Conservation (phyloP, 1,284 basidiomycete species). For the Rhizoctonia solani region DNA sequence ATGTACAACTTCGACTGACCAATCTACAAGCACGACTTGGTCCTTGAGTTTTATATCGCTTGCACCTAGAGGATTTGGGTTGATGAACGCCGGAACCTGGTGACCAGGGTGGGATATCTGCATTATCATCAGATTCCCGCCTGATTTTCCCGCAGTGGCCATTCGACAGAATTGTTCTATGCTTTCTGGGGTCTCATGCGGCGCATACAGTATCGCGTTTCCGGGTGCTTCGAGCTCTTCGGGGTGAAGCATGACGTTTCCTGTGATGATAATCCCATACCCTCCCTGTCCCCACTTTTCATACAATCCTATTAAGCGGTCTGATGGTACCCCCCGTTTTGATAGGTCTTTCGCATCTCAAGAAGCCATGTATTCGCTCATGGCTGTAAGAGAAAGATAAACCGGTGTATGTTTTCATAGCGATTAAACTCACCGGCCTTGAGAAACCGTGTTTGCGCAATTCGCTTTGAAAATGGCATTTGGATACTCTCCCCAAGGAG, state of each 20-base stretch:
- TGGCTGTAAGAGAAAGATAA: not conserved
- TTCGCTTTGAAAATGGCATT: constrained; percentile 1
- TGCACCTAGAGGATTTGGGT: constrained; percentile 45
- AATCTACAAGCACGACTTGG: too few relatives aligned
- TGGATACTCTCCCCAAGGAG: constrained; percentile 14
- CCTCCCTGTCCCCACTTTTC: constrained; percentile 13
- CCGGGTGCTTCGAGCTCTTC: constrained; percentile 33
- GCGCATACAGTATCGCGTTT: constrained; percentile 36
- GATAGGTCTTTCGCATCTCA: constrained; percentile 2
- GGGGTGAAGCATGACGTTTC: constrained; percentile 18
- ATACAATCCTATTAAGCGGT: not conserved
- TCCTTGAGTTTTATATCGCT: constrained; percentile 43
- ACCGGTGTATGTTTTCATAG: not conserved
- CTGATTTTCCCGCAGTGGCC: constrained; percentile 49
- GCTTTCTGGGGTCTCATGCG: constrained; percentile 40
- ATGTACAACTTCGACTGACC: not conserved
- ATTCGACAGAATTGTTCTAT: constrained; percentile 45
- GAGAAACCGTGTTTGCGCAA: constrained; percentile 16
- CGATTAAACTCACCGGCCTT: constrained; percentile 3
- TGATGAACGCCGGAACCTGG: constrained; percentile 40
- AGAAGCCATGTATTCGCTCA: constrained; percentile 9
- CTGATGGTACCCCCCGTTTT: constrained; percentile 10
- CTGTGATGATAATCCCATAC: constrained; percentile 24
- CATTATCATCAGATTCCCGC: constrained; percentile 49
- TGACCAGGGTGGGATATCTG: constrained; percentile 51